These are phyloP conservation scores for Chalciporus piperatoides DNA, from an alignment of 1,284 basidiomycete species.

Conservation along the genomic window DNA sequence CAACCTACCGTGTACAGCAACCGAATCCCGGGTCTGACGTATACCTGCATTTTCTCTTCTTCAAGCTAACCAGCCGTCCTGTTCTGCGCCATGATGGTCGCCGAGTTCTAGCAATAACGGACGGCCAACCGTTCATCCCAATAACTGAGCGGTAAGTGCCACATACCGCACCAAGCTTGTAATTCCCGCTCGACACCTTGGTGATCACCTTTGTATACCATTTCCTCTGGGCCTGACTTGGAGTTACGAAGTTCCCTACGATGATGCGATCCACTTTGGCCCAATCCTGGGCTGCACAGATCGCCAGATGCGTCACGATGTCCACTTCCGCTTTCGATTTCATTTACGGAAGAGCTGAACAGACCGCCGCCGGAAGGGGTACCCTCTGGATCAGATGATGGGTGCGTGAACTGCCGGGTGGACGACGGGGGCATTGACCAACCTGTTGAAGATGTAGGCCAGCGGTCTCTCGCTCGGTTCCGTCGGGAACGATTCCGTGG, in stretches of 20 bases:
- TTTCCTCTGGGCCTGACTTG: slow-evolving; percentile 93
- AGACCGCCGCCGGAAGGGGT: slow-evolving; percentile 18
- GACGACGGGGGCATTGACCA: slow-evolving; percentile 15
- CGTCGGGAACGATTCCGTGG: slow-evolving; percentile 33
- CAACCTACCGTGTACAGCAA: slow-evolving; percentile 77
- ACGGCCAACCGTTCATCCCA: background rate
- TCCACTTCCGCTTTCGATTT: slow-evolving; percentile 87
- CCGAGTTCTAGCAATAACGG: slow-evolving; percentile 65
- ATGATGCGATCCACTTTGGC: slow-evolving; percentile 83
- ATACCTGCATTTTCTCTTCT: slow-evolving; percentile 98
- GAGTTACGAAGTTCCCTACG: slow-evolving; percentile 95
- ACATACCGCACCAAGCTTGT: slow-evolving; percentile 83
- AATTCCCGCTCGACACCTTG: slow-evolving; percentile 82
- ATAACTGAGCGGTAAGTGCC: background rate
- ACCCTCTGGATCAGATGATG: slow-evolving; percentile 47
- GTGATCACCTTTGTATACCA: slow-evolving; percentile 90
- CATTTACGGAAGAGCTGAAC: slow-evolving; percentile 33
- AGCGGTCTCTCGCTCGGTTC: slow-evolving; percentile 48
- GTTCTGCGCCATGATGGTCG: slow-evolving; percentile 96
- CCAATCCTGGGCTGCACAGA: slow-evolving; percentile 95
- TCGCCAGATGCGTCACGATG: slow-evolving; percentile 89
- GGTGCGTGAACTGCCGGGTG: slow-evolving; percentile 32
- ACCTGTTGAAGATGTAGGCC: slow-evolving; percentile 17
- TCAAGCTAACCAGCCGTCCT: slow-evolving; percentile 86
- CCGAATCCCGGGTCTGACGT: slow-evolving; percentile 90